A percentile compares a stretch with the other conserved stretches of the same genome.
These are phyloP conservation scores for Fusarium devonianum DNA, from an alignment of 2,329 filamentous ascomycete species.

Conservation along the genomic window DNA sequence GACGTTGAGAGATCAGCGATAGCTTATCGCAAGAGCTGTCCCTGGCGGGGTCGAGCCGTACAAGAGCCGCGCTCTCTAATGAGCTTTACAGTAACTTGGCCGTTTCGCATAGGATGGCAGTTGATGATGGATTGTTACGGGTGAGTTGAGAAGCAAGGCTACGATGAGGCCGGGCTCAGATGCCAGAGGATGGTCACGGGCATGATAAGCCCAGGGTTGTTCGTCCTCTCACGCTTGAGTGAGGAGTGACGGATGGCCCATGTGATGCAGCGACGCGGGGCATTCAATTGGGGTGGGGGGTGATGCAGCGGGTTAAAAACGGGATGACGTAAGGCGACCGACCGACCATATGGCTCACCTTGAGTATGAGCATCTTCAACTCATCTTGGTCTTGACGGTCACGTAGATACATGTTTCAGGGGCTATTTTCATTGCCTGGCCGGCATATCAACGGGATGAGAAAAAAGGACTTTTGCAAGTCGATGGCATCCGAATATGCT, in stretches of 20 bases:
- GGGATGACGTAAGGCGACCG: conserved; percentile 36
- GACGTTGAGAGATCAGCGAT: conserved; percentile 9
- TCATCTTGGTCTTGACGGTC: too few species aligned
- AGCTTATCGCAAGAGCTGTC: conserved; percentile 30
- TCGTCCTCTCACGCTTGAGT: conserved; percentile 12
- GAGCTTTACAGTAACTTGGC: too few species aligned
- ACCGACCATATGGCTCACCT: conserved; percentile 21
- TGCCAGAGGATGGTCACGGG: conserved; percentile 24
- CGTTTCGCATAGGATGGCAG: neutral
- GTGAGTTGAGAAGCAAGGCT: neutral
- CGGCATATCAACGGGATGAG: too few species aligned
- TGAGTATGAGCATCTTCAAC: too few species aligned
- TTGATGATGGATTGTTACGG: neutral
- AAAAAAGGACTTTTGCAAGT: too few species aligned
- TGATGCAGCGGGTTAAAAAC: neutral
- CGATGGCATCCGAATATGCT: too few species aligned
- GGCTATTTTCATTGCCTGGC: too few species aligned
- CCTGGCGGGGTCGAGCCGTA: conserved; percentile 34
- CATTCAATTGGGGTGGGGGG: neutral
- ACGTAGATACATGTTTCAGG: too few species aligned
- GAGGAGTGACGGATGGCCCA: conserved; percentile 32
- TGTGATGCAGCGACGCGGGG: conserved; percentile 35
- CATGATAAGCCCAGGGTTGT: conserved; percentile 8
- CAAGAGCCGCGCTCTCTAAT: conserved; percentile 24
- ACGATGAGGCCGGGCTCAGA: neutral